Conservation (phyloP, 257 asterid genomes). For the Nicotiana knightiana region DNA sequence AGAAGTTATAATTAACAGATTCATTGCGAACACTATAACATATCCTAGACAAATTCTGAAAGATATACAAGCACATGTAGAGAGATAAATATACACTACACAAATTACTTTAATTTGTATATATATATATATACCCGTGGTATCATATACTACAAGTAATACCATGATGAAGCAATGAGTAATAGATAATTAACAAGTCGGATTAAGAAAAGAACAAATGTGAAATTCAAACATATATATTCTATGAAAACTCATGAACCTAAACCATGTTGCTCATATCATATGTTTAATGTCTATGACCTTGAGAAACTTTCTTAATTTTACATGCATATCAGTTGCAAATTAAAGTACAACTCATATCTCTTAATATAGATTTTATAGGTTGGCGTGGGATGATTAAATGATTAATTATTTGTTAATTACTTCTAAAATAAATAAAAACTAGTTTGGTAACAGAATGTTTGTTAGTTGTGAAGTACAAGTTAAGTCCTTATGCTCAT, state of each 20-base stretch:
- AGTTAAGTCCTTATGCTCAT: not conserved
- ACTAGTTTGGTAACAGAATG: constrained; percentile 3
- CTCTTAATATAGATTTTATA: not conserved
- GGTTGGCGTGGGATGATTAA: constrained; percentile 4
- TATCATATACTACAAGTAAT: not conserved
- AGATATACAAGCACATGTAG: not conserved
- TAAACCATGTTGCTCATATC: not conserved
- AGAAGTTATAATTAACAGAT: no score
- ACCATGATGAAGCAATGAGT: not conserved
- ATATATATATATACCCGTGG: not conserved
- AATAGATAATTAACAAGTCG: not conserved
- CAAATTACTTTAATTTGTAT: not conserved
- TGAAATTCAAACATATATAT: not conserved
- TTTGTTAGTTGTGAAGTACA: constrained; percentile 6
- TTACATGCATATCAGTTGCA: not conserved
- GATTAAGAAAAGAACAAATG: not conserved
- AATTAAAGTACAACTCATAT: constrained; percentile 1
- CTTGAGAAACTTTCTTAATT: not conserved
- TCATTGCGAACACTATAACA: no score
- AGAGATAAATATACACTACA: not conserved
- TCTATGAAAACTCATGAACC: not conserved
- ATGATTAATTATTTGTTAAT: not conserved
- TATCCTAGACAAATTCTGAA: no score
- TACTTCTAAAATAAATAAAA: not conserved
- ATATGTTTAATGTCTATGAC: not conserved